These are phyloP conservation scores for Corymbia citriodora DNA, from an alignment of 441 rosid species.

Conservation along the genomic window DNA sequence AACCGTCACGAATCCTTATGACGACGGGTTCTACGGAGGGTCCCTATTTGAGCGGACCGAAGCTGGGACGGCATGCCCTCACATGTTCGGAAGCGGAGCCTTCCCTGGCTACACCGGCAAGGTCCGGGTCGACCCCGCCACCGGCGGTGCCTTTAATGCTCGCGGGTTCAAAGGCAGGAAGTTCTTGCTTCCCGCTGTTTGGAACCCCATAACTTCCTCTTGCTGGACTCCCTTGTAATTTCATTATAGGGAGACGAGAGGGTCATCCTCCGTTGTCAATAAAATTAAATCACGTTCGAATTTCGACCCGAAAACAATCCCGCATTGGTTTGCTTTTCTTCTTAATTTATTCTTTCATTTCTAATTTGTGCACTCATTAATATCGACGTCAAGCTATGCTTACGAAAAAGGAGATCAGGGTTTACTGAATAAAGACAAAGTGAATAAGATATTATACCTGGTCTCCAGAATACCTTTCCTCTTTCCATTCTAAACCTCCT, in stretches of 20 bases:
- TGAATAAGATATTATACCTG: background rate
- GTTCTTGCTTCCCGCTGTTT: conserved; percentile 60
- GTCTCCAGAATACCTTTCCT: background rate
- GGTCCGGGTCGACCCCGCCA: conserved; percentile 29
- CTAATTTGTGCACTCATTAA: background rate
- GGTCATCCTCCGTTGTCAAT: background rate
- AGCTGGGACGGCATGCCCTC: background rate
- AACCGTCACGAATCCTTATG: conserved; percentile 28
- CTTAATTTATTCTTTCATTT: background rate
- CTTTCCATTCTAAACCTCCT: background rate
- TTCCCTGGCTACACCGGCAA: background rate
- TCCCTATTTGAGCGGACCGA: background rate
- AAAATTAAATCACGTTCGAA: background rate
- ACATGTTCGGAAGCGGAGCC: background rate
- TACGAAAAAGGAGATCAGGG: background rate
- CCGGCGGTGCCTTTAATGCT: conserved; percentile 45
- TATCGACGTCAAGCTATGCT: background rate
- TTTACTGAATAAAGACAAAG: background rate
- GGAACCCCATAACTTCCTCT: conserved; percentile 32
- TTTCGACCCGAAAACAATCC: background rate
- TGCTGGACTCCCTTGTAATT: conserved; percentile 31
- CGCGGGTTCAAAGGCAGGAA: conserved; percentile 35
- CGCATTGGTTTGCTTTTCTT: background rate
- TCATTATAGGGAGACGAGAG: conserved; percentile 11
- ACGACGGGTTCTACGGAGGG: conserved; percentile 14